These are phyloP conservation scores for Globisporangium spiculum DNA, from an alignment of 352 stramenopile genomes.

Conservation along the genomic window DNA sequence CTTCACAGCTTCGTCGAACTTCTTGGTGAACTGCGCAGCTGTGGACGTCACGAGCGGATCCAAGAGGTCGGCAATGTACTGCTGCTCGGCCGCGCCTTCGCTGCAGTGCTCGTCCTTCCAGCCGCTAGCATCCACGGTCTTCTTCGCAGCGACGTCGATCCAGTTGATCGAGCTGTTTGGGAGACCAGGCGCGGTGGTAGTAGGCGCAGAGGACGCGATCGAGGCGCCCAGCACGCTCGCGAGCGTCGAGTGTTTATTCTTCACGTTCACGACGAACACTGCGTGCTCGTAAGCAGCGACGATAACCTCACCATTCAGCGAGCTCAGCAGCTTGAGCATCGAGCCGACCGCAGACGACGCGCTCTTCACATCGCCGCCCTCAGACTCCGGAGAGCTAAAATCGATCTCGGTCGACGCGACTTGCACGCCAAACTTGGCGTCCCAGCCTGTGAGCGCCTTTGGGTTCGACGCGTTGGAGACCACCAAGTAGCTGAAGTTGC, in stretches of 20 bases:
- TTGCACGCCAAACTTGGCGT: constrained; percentile 73
- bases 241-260: constrained; percentile 70
- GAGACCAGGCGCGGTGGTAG: constrained; percentile 24
- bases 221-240: constrained; percentile 63
- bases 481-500: constrained; percentile 58
- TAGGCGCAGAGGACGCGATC: neutral
- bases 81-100: constrained; percentile 44
- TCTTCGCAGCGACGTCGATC: constrained; percentile 33
- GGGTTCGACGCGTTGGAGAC: constrained; percentile 33
- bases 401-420: constrained; percentile 53
- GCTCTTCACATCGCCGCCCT: constrained; percentile 22
- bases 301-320: constrained; percentile 53
- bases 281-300: constrained; percentile 60
- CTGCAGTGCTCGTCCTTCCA: constrained; percentile 55
- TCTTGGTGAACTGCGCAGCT: constrained; percentile 40
- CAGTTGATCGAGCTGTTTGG: constrained; percentile 49
- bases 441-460: constrained; percentile 52
- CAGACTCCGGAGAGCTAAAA: constrained; percentile 20
- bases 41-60: constrained; percentile 39
- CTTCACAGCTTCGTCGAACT: constrained; percentile 43
- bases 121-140: constrained; percentile 7
- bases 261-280: constrained; percentile 64
- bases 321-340: constrained; percentile 46
- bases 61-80: constrained; percentile 51
- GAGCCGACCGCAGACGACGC: constrained; percentile 27